Conservation (phyloP, 306 rosid genomes). For the Sphenostylis stenocarpa region DNA sequence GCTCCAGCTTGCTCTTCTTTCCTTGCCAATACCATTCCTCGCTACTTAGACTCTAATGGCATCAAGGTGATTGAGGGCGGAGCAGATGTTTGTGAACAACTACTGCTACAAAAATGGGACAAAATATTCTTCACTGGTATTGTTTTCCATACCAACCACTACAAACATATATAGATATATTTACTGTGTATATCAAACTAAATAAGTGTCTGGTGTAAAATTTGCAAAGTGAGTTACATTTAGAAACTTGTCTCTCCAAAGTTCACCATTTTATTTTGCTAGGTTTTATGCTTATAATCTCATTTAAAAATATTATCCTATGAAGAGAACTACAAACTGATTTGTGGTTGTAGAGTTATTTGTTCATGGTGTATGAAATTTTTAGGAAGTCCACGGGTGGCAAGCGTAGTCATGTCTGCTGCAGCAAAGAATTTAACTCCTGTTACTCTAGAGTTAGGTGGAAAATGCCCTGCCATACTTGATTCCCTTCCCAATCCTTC, state of each 20-base stretch:
- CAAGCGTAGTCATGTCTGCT: conserved; percentile 64
- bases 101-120: conserved; percentile 74
- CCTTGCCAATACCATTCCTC: conserved; percentile 66
- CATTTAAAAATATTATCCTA: not conserved
- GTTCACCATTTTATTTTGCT: too few relatives aligned
- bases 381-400: conserved; percentile 76
- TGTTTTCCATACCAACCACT: not conserved
- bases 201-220: not conserved
- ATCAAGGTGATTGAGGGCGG: conserved; percentile 79
- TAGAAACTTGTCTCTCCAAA: not conserved
- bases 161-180: not conserved
- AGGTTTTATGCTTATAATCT: not conserved
- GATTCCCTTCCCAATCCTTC: conserved; percentile 63
- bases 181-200: not conserved
- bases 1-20: conserved; percentile 73
- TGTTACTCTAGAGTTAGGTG: conserved; percentile 88
- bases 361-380: conserved; percentile 12
- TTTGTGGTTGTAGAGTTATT: not conserved
- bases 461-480: conserved; percentile 90
- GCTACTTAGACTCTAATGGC: conserved; percentile 66
- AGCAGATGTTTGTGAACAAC: conserved; percentile 44
- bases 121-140: conserved; percentile 97
- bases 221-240: not conserved
- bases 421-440: conserved; percentile 96
- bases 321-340: not conserved